phyloP scores from a whole-genome alignment of 2,329 filamentous ascomycete species.

The Hypoxylon sp. region DNA sequence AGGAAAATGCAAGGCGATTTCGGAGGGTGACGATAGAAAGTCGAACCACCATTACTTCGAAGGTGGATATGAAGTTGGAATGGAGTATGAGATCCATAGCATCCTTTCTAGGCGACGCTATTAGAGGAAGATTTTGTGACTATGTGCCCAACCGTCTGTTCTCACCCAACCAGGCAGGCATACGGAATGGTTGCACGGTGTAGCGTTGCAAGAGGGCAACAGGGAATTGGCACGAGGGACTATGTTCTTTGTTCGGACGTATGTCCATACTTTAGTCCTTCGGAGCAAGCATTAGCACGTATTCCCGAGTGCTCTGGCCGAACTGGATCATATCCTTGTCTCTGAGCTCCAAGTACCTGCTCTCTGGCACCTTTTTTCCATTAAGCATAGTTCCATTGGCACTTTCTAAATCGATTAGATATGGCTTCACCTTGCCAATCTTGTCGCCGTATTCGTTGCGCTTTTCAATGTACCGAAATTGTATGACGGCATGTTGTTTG shows the following conservation, averaged over 20 bases:
- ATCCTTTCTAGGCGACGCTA: conserved; percentile 6
- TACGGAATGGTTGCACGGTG: conserved; percentile 27
- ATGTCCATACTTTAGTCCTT: conserved; percentile 53
- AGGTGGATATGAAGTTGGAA: conserved; percentile 15
- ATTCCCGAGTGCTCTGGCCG: conserved; percentile 89
- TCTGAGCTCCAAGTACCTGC: conserved; percentile 86
- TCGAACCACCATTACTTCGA: conserved; percentile 2
- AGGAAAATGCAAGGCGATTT: conserved; percentile 11
- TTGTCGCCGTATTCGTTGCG: conserved; percentile 89
- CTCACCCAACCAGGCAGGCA: conserved; percentile 2
- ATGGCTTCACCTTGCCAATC: conserved; percentile 83
- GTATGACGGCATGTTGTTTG: conserved; percentile 95
- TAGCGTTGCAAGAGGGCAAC: conserved; percentile 21
- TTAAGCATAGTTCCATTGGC: conserved; percentile 92
- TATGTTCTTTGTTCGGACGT: conserved; percentile 20
- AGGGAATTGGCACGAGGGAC: conserved; percentile 13
- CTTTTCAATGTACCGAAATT: conserved; percentile 88
- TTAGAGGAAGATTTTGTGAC: conserved; percentile 18
- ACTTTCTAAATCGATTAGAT: conserved; percentile 93
- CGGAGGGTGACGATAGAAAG: conserved; percentile 11
- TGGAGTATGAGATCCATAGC: not conserved
- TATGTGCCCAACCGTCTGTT: conserved; percentile 14
- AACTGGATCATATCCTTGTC: conserved; percentile 92
- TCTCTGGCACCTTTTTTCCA: conserved; percentile 76
- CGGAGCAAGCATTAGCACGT: conserved; percentile 88